These are phyloP conservation scores for Schoenoplectus triqueter DNA, from an alignment of 202 grass and related monocot species.

Conservation along the genomic window DNA sequence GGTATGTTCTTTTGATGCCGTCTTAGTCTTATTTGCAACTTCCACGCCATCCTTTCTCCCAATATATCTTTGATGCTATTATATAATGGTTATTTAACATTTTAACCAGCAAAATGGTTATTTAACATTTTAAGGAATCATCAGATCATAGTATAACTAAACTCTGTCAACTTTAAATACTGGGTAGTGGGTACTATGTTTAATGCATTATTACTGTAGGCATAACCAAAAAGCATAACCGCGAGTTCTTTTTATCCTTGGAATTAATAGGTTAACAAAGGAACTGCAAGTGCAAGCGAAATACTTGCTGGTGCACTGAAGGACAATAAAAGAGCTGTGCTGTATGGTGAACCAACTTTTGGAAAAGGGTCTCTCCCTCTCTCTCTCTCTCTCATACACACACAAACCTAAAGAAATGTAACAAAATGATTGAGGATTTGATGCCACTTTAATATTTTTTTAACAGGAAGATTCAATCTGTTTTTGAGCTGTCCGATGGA, in stretches of 20 bases:
- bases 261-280: slow-evolving; percentile 84
- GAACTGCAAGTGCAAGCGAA: slow-evolving; percentile 96
- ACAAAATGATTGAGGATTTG: not conserved
- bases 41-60: too few relatives aligned
- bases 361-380: slow-evolving; percentile 72
- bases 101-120: not conserved
- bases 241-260: not conserved
- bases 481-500: slow-evolving; percentile 91
- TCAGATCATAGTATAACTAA: too few relatives aligned
- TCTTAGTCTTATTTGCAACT: slow-evolving; percentile 13
- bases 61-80: not conserved
- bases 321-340: slow-evolving; percentile 87
- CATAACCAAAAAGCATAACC: not conserved
- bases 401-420: not conserved
- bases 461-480: slow-evolving; percentile 89
- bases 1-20: slow-evolving; percentile 51
- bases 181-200: not conserved
- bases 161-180: not conserved
- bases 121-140: not conserved
- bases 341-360: slow-evolving; percentile 93
- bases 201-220: slow-evolving; percentile 1
- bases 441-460: not conserved
- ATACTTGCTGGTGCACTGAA: slow-evolving; percentile 95
- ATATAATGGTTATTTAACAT: not conserved
- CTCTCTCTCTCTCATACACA: not conserved